Percentiles rank a stretch among this genome's conserved stretches.
Evolutionary conservation across 208 protist genomes (phyloP).

Genomic region (Borovskyia barvae): DNA sequence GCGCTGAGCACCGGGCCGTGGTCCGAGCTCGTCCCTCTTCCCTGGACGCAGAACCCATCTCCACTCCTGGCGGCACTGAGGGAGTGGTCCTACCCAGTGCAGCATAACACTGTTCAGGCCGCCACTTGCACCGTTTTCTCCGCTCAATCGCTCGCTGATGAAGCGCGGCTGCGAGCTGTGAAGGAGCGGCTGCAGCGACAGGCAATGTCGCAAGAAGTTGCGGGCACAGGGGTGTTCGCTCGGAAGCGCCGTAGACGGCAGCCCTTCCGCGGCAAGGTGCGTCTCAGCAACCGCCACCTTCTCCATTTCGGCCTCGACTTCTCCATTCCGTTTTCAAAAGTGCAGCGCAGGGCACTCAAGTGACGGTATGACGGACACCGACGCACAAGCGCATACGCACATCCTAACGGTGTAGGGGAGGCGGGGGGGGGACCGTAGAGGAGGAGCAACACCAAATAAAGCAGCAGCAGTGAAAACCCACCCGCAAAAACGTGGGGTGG

Average conservation of each 20-base stretch:
- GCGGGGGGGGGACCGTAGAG: no score
- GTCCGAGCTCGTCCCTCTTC: conserved; percentile 35
- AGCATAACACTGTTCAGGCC: conserved; percentile 35
- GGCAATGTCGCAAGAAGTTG: conserved; percentile 21
- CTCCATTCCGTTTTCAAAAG: conserved; percentile 48
- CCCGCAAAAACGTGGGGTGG: no score
- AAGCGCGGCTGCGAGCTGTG: conserved; percentile 30
- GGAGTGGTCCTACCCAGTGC: conserved; percentile 44
- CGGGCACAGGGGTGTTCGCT: conserved; percentile 2
- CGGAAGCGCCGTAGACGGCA: conserved; percentile 13
- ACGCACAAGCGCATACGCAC: no score
- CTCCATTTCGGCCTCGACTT: conserved; percentile 80
- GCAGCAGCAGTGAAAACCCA: no score
- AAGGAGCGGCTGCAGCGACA: conserved; percentile 14
- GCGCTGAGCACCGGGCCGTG: background rate
- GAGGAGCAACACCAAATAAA: no score
- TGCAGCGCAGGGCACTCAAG: no score
- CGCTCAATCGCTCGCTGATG: conserved; percentile 34
- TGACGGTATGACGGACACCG: no score
- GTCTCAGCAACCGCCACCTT: conserved; percentile 75
- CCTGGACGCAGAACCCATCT: conserved; percentile 77
- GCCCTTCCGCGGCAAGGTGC: conserved; percentile 4
- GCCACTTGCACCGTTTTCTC: conserved; percentile 45
- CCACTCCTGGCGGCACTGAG: conserved; percentile 45
- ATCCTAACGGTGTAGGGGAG: no score